phyloP scores from a whole-genome alignment of 2,329 filamentous ascomycete genomes.

The Aureobasidium sp. region DNA sequence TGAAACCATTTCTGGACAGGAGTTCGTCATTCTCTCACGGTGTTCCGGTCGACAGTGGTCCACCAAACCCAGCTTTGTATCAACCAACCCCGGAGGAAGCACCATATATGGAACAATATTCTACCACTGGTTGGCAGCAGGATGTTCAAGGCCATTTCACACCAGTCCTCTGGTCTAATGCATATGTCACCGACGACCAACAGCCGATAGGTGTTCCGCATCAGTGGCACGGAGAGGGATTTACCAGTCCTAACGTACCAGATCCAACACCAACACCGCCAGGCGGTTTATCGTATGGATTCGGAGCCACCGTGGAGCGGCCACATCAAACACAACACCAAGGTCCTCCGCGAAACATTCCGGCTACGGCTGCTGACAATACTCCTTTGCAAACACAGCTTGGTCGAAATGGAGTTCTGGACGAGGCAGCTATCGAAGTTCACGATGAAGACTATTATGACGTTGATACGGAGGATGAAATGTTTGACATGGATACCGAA shows the following conservation, averaged over 20 bases:
- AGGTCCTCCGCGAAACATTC: neutral
- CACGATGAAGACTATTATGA: conserved; percentile 44
- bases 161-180: conserved; percentile 5
- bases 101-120: neutral
- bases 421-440: conserved; percentile 34
- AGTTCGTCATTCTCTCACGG: neutral
- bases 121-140: conserved; percentile 1
- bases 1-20: neutral
- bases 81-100: neutral
- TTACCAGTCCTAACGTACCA: neutral
- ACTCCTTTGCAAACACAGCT: neutral
- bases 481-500: conserved; percentile 29
- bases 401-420: conserved; percentile 24
- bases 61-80: neutral
- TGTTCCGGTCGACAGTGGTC: neutral
- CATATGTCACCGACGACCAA: neutral
- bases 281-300: neutral
- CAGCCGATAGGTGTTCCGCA: conserved; percentile 7
- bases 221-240: conserved; percentile 4
- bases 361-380: neutral
- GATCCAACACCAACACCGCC: neutral
- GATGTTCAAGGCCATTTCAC: neutral
- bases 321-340: neutral
- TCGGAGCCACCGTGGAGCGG: neutral
- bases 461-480: conserved; percentile 40